These are phyloP conservation scores for Fusarium sp. DNA, from an alignment of 2,329 filamentous ascomycete genomes.

Conservation along the genomic window DNA sequence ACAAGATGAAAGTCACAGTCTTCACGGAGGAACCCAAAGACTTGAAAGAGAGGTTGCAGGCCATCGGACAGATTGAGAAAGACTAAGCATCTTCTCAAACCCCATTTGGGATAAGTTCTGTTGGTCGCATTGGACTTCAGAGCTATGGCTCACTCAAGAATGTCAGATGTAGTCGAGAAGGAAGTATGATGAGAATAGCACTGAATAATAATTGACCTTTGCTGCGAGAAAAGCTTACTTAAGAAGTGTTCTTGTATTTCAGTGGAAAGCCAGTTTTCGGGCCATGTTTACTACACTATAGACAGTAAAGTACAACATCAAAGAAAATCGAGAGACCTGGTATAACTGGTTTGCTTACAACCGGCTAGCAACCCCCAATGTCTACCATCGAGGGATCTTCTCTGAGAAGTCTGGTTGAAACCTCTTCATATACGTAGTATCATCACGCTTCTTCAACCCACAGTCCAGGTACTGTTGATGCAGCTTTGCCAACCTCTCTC, in stretches of 20 bases:
- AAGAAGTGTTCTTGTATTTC: background rate
- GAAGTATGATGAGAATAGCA: too few relatives aligned
- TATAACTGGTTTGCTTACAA: background rate
- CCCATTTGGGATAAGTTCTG: background rate
- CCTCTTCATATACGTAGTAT: slow-evolving; percentile 50
- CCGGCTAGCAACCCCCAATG: too few relatives aligned
- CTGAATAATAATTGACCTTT: too few relatives aligned
- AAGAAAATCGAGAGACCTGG: background rate
- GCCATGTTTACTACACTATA: accelerated
- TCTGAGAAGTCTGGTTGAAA: slow-evolving; percentile 49
- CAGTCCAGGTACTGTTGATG: slow-evolving; percentile 52
- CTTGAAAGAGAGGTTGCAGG: background rate
- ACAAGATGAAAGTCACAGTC: background rate
- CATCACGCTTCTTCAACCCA: slow-evolving; percentile 49
- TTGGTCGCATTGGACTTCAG: accelerated
- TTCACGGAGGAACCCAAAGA: background rate
- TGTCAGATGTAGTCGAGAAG: too few relatives aligned
- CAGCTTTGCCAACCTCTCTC: slow-evolving; percentile 46
- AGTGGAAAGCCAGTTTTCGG: background rate
- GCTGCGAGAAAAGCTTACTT: background rate
- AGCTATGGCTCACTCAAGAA: background rate
- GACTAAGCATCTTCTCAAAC: background rate
- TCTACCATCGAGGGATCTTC: slow-evolving; percentile 47
- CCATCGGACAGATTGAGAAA: background rate
- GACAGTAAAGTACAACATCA: accelerated